A percentile compares a stretch with the other conserved stretches of the same genome.
Conservation (phyloP, 179 eudicot species). For the Pouteria campechiana region DNA sequence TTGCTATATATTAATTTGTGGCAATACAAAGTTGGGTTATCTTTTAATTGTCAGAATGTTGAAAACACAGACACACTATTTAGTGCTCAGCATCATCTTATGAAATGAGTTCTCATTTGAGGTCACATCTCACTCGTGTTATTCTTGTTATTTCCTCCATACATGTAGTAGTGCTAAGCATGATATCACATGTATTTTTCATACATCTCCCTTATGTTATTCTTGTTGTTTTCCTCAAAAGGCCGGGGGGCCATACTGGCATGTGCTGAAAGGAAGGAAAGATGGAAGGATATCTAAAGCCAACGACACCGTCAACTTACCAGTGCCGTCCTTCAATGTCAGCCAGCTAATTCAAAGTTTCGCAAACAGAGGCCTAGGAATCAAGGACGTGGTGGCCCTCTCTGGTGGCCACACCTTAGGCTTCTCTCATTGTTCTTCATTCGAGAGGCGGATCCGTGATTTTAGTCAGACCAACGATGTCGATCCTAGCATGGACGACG, state of each 20-base stretch:
- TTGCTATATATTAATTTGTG: too few species aligned
- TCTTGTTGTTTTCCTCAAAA: conserved; percentile 2
- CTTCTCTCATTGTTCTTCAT: conserved; percentile 70
- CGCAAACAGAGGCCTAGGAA: conserved; percentile 27
- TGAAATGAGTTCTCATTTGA: too few species aligned
- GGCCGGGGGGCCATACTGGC: conserved; percentile 63
- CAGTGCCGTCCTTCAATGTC: conserved; percentile 34
- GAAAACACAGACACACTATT: too few species aligned
- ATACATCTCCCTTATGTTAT: not conserved
- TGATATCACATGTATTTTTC: too few species aligned
- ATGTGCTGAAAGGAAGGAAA: conserved; percentile 56
- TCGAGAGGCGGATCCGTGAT: conserved; percentile 34
- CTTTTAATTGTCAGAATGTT: too few species aligned
- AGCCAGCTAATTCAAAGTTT: conserved; percentile 50
- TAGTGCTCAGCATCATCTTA: too few species aligned
- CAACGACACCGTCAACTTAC: conserved; percentile 40
- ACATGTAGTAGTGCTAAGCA: too few species aligned
- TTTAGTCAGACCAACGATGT: conserved; percentile 23
- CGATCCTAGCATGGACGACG: conserved; percentile 42
- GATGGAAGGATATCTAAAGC: conserved; percentile 60
- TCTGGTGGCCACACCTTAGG: conserved; percentile 76
- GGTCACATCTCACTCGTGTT: too few species aligned
- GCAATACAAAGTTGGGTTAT: too few species aligned
- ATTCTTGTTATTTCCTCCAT: not conserved
- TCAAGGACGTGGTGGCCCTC: conserved; percentile 46